phyloP scores from a whole-genome alignment of 2,329 filamentous ascomycete genomes.

The Volutella citrinella region DNA sequence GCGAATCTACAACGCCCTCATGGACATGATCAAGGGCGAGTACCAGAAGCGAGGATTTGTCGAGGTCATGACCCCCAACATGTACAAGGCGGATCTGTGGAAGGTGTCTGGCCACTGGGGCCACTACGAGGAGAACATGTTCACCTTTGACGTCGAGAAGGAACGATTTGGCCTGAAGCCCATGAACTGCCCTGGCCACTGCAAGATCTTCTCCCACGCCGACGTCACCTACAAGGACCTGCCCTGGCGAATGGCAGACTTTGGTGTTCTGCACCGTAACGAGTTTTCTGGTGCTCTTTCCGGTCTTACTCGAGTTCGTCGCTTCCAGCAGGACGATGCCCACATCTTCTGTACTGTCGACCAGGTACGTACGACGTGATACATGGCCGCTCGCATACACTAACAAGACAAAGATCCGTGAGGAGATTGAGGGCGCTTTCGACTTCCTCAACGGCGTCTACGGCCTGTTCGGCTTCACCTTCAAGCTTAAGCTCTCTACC shows the following conservation, averaged over 20 bases:
- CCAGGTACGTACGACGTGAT: conserved; percentile 24
- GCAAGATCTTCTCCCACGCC: conserved; percentile 79
- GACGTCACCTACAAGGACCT: conserved; percentile 82
- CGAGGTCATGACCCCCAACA: conserved; percentile 90
- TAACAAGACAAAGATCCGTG: conserved; percentile 29
- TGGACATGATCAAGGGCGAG: conserved; percentile 76
- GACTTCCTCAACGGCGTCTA: conserved; percentile 77
- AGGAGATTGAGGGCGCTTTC: conserved; percentile 72
- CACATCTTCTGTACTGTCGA: conserved; percentile 79
- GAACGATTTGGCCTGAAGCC: conserved; percentile 73
- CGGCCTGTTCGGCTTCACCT: conserved; percentile 64
- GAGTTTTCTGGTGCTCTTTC: conserved; percentile 90
- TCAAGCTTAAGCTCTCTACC: conserved; percentile 93
- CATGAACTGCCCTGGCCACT: conserved; percentile 98
- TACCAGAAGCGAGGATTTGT: conserved; percentile 94
- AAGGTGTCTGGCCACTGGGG: conserved; percentile 94
- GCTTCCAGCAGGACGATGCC: conserved; percentile 94
- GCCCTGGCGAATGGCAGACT: conserved; percentile 90
- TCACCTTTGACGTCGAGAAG: conserved; percentile 73
- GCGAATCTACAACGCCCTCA: conserved; percentile 87
- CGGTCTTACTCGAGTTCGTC: conserved; percentile 85
- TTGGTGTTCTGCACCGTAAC: conserved; percentile 92
- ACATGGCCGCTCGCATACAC: not conserved
- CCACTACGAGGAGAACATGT: conserved; percentile 85
- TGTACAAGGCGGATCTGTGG: conserved; percentile 93